Evolutionary conservation across 2,329 filamentous ascomycete species (phyloP).

Genomic region (Calonectria pseudoreteaudii): DNA sequence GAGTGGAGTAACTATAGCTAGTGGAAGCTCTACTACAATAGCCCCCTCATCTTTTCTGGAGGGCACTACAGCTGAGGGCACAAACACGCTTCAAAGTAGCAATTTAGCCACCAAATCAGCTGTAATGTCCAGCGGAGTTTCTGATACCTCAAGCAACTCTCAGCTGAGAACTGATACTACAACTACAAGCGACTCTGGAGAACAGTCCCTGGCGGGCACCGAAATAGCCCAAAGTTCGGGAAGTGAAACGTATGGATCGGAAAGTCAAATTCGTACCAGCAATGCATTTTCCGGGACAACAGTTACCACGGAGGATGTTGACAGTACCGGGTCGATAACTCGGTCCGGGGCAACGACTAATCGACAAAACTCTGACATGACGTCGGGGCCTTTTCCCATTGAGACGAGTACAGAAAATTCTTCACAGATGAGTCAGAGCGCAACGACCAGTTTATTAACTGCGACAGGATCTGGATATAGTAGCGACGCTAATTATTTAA

Average conservation of each 20-base stretch:
- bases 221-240: background rate
- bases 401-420: background rate
- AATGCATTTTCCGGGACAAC: background rate
- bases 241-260: background rate
- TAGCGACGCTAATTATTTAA: background rate
- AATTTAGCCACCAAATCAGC: background rate
- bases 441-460: background rate
- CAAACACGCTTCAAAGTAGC: background rate
- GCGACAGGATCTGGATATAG: background rate
- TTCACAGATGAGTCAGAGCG: background rate
- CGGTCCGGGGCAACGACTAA: background rate
- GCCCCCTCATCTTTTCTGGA: background rate
- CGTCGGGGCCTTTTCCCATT: background rate
- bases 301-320: background rate
- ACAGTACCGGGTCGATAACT: background rate
- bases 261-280: background rate
- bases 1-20: background rate
- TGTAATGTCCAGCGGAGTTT: background rate
- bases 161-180: background rate
- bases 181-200: background rate
- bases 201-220: background rate
- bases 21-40: background rate
- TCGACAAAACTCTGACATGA: background rate
- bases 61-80: too few relatives aligned
- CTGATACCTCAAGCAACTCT: background rate